Evolutionary conservation across 2,329 filamentous ascomycete species (phyloP).

Genomic region (Diaporthe sp.): DNA sequence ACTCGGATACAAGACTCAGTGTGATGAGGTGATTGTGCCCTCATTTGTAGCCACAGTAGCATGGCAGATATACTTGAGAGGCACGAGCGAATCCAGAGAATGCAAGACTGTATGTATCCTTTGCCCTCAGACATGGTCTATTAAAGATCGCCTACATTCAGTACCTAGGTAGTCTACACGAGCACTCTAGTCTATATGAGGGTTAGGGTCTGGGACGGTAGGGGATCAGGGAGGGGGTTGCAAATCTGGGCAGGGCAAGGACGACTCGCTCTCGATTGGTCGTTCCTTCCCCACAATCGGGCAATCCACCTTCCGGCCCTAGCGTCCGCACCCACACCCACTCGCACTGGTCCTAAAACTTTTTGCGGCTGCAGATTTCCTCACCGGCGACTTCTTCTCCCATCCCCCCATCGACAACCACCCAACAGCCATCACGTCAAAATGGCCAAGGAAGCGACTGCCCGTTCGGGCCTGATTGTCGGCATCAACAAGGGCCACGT

Average conservation of each 20-base stretch:
- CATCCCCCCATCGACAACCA: conserved; percentile 42
- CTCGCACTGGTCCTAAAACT: conserved; percentile 15
- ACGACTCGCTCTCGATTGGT: conserved; percentile 6
- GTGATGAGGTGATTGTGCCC: too few relatives aligned
- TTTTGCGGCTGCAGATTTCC: conserved; percentile 19
- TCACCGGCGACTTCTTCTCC: conserved; percentile 32
- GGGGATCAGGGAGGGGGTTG: too few relatives aligned
- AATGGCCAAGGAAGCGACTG: conserved; percentile 72
- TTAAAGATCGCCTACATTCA: neutral
- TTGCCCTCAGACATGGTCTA: neutral
- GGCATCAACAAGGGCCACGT: conserved; percentile 76
- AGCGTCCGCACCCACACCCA: conserved; percentile 16
- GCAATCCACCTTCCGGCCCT: conserved; percentile 31
- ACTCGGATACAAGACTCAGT: neutral
- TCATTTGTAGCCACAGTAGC: neutral
- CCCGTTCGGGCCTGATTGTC: conserved; percentile 70
- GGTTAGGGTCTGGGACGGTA: neutral
- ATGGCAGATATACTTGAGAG: neutral
- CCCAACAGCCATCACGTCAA: conserved; percentile 48
- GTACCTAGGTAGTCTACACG: neutral
- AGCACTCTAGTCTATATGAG: too few relatives aligned
- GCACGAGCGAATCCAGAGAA: neutral
- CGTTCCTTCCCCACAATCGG: conserved; percentile 21
- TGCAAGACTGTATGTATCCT: neutral
- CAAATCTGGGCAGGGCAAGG: neutral